Base-by-base conservation (phyloP, 31 red algal species). In the Bonnemaisonia californica region DNA sequence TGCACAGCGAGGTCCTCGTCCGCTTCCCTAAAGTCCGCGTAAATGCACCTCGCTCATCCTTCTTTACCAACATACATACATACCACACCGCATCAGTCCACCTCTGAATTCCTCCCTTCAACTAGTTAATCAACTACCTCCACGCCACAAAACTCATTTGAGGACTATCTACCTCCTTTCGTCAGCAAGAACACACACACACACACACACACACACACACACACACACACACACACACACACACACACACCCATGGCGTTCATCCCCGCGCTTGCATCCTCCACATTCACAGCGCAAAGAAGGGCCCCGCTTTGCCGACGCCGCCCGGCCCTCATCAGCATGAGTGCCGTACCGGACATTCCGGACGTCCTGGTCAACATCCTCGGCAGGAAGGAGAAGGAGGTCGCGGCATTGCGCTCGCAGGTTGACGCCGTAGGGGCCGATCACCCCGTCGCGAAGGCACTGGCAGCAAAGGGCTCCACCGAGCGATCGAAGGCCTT, bases 301-400 rank as follows among this genome's bases (percentile, higher is more conserved):
- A 16, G 9, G 41, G 54, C 2, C 11, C 56, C 65, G 26, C 64
- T 33, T 31, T 51, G 24, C 29, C 38, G 4, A 8, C 64, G 51
- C 45, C 64, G 45, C 18, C 71, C 8, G 3, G 45, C 38, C 27
- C 11, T 38, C 5, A 12, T 68, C 41, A 55, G 37, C 54, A 79
- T 71, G 69, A 51, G 56, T 61, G 19, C 74, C 36, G 16, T 40
- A 3, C 31, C 54, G 22, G 78, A 76, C 41, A 61, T 95, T 34
- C 95, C 95, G 27, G 89, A 95, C 61, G 93, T 98, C 16, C 91
- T 98, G 16, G 79, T 67, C 63, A 67, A 74, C 23, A 98, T 98
- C 54, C 84, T 98, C 31, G 82, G 80, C 56, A 82, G 96, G 1
- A 98, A 98, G 62, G 68, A 61, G 55, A 74, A 39, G 42, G 96